Conservation (phyloP, 2,329 filamentous ascomycete genomes). For the Dactylellina parvicollis region DNA sequence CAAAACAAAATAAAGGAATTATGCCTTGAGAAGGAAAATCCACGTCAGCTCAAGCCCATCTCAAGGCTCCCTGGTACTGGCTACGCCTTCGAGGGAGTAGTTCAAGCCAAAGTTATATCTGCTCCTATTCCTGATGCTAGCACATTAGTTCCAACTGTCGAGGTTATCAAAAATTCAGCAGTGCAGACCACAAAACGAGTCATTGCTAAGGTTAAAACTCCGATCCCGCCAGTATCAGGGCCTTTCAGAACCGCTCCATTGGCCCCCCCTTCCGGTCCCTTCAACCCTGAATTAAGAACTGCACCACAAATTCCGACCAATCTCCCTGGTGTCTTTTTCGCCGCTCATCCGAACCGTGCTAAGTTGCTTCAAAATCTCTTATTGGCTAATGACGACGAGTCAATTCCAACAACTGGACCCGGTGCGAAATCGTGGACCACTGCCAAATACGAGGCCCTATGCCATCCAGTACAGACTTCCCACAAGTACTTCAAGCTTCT, state of each 20-base stretch:
- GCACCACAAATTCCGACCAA: neutral
- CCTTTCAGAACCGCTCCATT: neutral
- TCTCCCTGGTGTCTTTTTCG: conserved; percentile 27
- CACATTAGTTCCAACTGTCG: too few relatives aligned
- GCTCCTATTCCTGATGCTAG: neutral
- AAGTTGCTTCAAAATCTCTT: conserved; percentile 25
- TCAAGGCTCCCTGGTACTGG: conserved; percentile 9
- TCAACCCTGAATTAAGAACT: neutral
- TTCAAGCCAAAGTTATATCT: neutral
- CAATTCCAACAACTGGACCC: conserved; percentile 32
- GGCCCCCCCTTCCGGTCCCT: neutral
- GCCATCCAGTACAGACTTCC: conserved; percentile 10
- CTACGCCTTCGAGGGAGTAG: conserved; percentile 2
- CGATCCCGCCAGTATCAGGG: neutral
- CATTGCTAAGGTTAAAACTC: neutral
- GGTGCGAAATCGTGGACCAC: conserved; percentile 38
- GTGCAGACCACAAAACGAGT: neutral
- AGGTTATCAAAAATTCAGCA: too few relatives aligned
- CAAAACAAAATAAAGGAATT: conserved; percentile 40
- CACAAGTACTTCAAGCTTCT: neutral
- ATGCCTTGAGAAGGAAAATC: conserved; percentile 29
- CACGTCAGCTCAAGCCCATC: conserved; percentile 32
- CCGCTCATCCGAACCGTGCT: conserved; percentile 7
- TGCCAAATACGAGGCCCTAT: conserved; percentile 21
- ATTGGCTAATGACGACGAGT: neutral